Evolutionary conservation across 2,329 filamentous ascomycete genomes (phyloP).

Genomic region (Hymenoscyphus fructigenus): DNA sequence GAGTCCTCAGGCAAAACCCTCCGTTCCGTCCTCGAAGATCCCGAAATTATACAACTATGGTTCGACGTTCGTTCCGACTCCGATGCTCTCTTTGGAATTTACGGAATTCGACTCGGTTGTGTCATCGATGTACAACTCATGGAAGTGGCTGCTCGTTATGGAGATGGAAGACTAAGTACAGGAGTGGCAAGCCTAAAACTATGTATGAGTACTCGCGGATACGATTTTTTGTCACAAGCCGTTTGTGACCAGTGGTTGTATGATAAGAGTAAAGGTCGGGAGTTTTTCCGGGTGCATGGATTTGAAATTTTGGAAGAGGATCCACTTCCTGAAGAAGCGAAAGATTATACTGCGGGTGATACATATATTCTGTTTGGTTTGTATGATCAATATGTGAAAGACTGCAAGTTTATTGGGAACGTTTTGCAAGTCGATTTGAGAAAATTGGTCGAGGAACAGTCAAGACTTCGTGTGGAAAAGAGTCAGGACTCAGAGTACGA

Average conservation of each 20-base stretch:
- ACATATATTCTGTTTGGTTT: not conserved
- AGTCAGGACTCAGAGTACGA: not conserved
- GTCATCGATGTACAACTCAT: conserved; percentile 56
- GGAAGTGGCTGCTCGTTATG: conserved; percentile 44
- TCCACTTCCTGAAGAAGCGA: not conserved
- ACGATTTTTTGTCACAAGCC: not conserved
- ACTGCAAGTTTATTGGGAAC: not conserved
- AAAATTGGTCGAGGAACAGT: not conserved
- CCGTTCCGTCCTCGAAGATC: conserved; percentile 43
- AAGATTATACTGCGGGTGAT: conserved; percentile 1
- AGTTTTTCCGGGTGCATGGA: not conserved
- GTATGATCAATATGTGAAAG: not conserved
- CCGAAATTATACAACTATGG: conserved; percentile 47
- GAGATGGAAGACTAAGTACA: not conserved
- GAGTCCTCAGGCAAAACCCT: not conserved
- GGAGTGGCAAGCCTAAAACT: not conserved
- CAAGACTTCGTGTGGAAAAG: not conserved
- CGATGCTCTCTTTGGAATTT: conserved; percentile 51
- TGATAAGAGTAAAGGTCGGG: not conserved
- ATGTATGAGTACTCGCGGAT: not conserved
- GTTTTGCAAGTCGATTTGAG: not conserved
- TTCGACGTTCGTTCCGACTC: conserved; percentile 59
- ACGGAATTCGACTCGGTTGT: conserved; percentile 42
- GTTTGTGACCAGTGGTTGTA: not conserved
- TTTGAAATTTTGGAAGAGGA: not conserved